Evolutionary conservation across 768 basidiomycete species (phyloP), one percentile per base, ranked within the genome.

Genomic region (Suillus spraguei): DNA sequence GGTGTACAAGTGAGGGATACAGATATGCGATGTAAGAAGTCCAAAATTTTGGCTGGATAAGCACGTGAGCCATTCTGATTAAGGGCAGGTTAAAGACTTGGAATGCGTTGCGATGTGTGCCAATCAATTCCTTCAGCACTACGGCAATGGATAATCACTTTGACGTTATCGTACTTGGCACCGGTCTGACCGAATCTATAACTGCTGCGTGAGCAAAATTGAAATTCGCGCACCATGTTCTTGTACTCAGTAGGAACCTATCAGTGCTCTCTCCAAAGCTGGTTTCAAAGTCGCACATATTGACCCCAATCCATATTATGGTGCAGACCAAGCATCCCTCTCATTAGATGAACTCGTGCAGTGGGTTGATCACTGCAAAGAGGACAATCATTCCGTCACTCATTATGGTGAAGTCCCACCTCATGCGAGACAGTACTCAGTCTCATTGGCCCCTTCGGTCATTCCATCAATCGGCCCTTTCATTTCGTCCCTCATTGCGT

Each of bases 261-360:
- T 28, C 76, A 98, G 96, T 47, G 89, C 96, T 0, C 85, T 99
- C 50, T 87, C 96, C 1, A 95, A 94, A 76, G 87, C 92, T 56
- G 94, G 95, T 50, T 88, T 90, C 76, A 90, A 85, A 64, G 88
- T 98, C 33, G 92, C 92, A 0, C 97, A 99, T 67, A 77, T 98
- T 65, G 97, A 99, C 73, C 76, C 81, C 20, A 92, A 95, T 67
- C 72, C 85, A 0, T 92, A 94, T 74, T 99, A 99, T 69, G 97
- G 96, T 52, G 89, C 83, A 16, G 80, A 87, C 54, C 87, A 95
- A 73, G 94, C 96, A 1, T 90, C 88, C 32, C 74, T 98, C 33
- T 88, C 91, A 0, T 78, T 96, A 1, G 87, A 92, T 61, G 97
- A 99, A 71, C 81, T 97, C 20, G 70, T 85, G 2, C 70, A 81